Evolutionary conservation across 306 rosid genomes (phyloP).

Genomic region (Glycine latifolia): DNA sequence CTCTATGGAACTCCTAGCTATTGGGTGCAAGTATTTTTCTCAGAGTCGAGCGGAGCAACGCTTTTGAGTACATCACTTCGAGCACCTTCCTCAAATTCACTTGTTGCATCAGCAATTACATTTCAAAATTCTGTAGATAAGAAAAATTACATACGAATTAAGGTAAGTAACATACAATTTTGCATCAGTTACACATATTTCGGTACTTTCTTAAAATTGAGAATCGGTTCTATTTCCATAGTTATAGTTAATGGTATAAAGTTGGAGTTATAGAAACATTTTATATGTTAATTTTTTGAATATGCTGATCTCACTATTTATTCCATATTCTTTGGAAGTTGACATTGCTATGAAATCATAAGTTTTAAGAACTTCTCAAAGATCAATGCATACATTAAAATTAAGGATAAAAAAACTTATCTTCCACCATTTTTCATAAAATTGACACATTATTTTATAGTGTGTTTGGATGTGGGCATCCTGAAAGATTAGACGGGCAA

Average conservation of each 20-base stretch:
- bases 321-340: conserved; percentile 1
- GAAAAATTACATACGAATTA: conserved; percentile 63
- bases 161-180: conserved; percentile 64
- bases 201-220: conserved; percentile 9
- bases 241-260: conserved; percentile 1
- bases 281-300: not conserved
- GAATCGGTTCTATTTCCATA: conserved; percentile 16
- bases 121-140: conserved; percentile 61
- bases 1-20: conserved; percentile 93
- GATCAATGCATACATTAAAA: not conserved
- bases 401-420: not conserved
- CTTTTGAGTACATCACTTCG: conserved; percentile 66
- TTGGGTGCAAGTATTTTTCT: conserved; percentile 80
- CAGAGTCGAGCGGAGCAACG: conserved; percentile 83
- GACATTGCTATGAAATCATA: not conserved
- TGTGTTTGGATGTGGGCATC: too few species aligned
- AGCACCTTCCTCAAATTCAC: conserved; percentile 51
- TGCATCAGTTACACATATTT: conserved; percentile 15
- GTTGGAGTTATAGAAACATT: conserved; percentile 24
- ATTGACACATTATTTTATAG: not conserved
- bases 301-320: conserved; percentile 5
- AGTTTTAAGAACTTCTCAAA: conserved; percentile 1
- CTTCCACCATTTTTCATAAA: not conserved
- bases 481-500: not conserved
- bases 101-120: conserved; percentile 75